These are phyloP conservation scores for Bretschneidera sinensis DNA, from an alignment of 345 rosid species.

Conservation along the genomic window DNA sequence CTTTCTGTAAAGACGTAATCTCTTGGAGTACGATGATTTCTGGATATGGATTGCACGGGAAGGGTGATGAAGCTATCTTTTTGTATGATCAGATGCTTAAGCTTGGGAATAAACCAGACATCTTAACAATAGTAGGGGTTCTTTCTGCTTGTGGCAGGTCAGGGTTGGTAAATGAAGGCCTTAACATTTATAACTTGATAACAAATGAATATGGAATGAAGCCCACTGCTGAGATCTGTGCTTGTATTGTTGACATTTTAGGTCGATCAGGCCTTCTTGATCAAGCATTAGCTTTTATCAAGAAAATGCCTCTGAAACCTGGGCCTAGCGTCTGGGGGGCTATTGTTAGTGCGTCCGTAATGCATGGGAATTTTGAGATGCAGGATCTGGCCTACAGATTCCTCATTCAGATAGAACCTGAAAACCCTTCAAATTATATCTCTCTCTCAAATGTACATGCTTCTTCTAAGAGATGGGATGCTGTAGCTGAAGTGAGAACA, in stretches of 20 bases:
- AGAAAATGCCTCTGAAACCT: slow-evolving; percentile 49
- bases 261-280: slow-evolving; percentile 55
- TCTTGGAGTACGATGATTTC: slow-evolving; percentile 72
- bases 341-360: slow-evolving; percentile 49
- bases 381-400: slow-evolving; percentile 50
- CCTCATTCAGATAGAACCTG: slow-evolving; percentile 57
- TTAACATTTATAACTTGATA: slow-evolving; percentile 33
- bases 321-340: slow-evolving; percentile 74
- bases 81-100: slow-evolving; percentile 48
- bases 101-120: slow-evolving; percentile 45
- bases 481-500: slow-evolving; percentile 55
- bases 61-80: slow-evolving; percentile 52
- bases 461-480: slow-evolving; percentile 53
- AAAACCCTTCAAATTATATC: slow-evolving; percentile 57
- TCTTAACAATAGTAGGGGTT: slow-evolving; percentile 47
- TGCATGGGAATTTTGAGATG: slow-evolving; percentile 57
- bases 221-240: slow-evolving; percentile 56
- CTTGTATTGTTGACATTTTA: slow-evolving; percentile 61
- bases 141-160: slow-evolving; percentile 63
- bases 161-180: slow-evolving; percentile 52
- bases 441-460: slow-evolving; percentile 59
- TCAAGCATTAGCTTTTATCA: slow-evolving; percentile 47
- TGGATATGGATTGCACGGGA: slow-evolving; percentile 68
- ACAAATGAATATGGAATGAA: slow-evolving; percentile 35
- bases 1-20: slow-evolving; percentile 40